Conservation (phyloP, 2,329 filamentous ascomycete genomes). For the Metarhizium album region DNA sequence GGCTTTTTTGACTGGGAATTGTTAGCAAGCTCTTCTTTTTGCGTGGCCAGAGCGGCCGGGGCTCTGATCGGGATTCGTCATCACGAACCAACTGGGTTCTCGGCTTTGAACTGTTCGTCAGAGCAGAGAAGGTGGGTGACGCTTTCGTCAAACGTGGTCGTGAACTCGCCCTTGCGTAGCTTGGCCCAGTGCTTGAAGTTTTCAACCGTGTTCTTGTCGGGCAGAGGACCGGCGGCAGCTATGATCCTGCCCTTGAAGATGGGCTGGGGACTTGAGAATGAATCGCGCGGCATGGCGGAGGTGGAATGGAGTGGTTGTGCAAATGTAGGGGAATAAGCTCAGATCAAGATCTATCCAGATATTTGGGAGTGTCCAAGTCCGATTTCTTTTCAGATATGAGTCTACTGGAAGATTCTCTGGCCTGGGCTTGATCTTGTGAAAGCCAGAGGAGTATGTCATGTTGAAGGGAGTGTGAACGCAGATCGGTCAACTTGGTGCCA, state of each 20-base stretch:
- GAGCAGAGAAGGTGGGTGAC: constrained; percentile 68
- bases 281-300: not conserved
- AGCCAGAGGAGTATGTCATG: too few species aligned
- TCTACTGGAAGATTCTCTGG: too few species aligned
- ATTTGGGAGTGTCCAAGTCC: too few species aligned
- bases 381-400: too few species aligned
- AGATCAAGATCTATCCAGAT: too few species aligned
- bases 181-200: constrained; percentile 58
- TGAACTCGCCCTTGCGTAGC: constrained; percentile 49
- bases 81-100: constrained; percentile 24
- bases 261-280: constrained; percentile 14
- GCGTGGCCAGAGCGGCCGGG: not conserved
- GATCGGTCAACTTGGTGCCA: not conserved
- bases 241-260: constrained; percentile 45
- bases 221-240: constrained; percentile 48
- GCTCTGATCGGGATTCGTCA: not conserved
- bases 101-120: constrained; percentile 46
- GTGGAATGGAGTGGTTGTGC: not conserved
- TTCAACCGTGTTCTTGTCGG: constrained; percentile 32
- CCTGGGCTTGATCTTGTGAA: too few species aligned
- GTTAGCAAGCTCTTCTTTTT: not conserved
- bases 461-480: not conserved
- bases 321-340: not conserved
- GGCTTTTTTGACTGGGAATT: constrained; percentile 23
- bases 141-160: constrained; percentile 33